Evolutionary conservation across 192 early-diverging fungal genomes (phyloP), one percentile per base, ranked within the genome.

Genomic region (Irineochytrium annulatum): DNA sequence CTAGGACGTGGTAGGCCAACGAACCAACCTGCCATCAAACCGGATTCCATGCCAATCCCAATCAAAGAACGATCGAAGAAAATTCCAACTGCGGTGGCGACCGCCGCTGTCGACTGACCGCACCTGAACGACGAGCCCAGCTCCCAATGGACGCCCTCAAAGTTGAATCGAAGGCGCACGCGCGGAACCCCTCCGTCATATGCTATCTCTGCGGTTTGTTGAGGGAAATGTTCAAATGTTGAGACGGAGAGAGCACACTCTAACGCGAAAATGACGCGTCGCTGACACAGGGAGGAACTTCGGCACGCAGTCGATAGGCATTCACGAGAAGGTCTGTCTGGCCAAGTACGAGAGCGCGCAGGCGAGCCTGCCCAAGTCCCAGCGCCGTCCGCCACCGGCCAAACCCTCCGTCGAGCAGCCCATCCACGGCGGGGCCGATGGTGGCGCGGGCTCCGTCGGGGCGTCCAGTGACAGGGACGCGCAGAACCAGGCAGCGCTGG

Each of bases 121-220:
- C n/a, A n/a, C n/a, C n/a, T n/a, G n/a, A n/a, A n/a, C n/a, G n/a
- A n/a, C 37, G 11, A 39, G 17, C 30, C 8, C 11, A 28, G 17
- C 8, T 34, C 14, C 16, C 19, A 24, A 52, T 52, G 59, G 46
- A 52, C 59, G 14, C 46, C 43, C 34, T 61, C 5, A 24, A 31
- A 3, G 59, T 61, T 14, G 59, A 61, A 28, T 52, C 59, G 13
- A 61, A 61, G 31, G 43, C 46, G 19, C 45, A 46, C 24, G 59
- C 59, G 11, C 5, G 32, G 34, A 52, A 46, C 34, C 59, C 59
- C 8, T 49, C 43, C 31, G 48, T 61, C 14, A 52, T 44, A 20
- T 61, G 59, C 48, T 61, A 61, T 20, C 8, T 61, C 27, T 61
- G 59, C 24, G 59, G 59, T 61, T n/a, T n/a, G n/a, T n/a, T n/a